Conservation (phyloP, 805 yeast genomes). For the Candida loeiensis region DNA sequence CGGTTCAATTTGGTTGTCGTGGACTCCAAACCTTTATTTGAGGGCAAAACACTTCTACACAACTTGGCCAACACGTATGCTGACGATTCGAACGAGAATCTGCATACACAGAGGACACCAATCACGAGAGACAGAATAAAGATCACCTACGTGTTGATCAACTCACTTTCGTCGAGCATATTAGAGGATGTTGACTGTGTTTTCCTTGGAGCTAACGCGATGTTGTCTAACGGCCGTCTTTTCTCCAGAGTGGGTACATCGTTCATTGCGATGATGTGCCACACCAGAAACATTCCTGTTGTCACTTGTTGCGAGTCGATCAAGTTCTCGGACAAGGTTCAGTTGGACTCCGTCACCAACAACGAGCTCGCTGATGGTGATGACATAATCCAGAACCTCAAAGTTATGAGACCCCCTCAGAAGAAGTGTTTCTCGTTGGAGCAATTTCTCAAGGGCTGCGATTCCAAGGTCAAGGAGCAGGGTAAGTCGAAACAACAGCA, state of each 20-base stretch:
- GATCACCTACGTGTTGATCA: slow-evolving; percentile 74
- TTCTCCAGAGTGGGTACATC: slow-evolving; percentile 96
- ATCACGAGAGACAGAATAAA: slow-evolving; percentile 56
- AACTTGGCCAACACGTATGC: slow-evolving; percentile 48
- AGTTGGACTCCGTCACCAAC: slow-evolving; percentile 89
- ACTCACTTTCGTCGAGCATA: slow-evolving; percentile 69
- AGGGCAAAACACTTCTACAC: slow-evolving; percentile 77
- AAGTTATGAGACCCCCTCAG: slow-evolving; percentile 50
- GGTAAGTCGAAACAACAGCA: slow-evolving; percentile 18
- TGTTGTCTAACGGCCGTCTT: slow-evolving; percentile 90
- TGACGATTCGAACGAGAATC: slow-evolving; percentile 17
- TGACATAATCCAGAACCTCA: slow-evolving; percentile 53
- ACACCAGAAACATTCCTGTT: slow-evolving; percentile 86
- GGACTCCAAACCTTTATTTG: slow-evolving; percentile 91
- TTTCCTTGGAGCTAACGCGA: slow-evolving; percentile 94
- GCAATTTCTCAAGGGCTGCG: slow-evolving; percentile 51
- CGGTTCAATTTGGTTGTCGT: slow-evolving; percentile 77
- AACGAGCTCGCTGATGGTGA: slow-evolving; percentile 86
- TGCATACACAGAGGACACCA: slow-evolving; percentile 16
- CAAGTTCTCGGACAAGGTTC: slow-evolving; percentile 93
- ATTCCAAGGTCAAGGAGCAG: slow-evolving; percentile 20
- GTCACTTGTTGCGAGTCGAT: slow-evolving; percentile 93
- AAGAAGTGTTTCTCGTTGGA: slow-evolving; percentile 63
- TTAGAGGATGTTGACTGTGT: slow-evolving; percentile 87
- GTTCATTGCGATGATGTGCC: slow-evolving; percentile 85